These are phyloP conservation scores for Neophaeococcomyces mojaviensis DNA, from an alignment of 2,329 filamentous ascomycete genomes.

Conservation along the genomic window DNA sequence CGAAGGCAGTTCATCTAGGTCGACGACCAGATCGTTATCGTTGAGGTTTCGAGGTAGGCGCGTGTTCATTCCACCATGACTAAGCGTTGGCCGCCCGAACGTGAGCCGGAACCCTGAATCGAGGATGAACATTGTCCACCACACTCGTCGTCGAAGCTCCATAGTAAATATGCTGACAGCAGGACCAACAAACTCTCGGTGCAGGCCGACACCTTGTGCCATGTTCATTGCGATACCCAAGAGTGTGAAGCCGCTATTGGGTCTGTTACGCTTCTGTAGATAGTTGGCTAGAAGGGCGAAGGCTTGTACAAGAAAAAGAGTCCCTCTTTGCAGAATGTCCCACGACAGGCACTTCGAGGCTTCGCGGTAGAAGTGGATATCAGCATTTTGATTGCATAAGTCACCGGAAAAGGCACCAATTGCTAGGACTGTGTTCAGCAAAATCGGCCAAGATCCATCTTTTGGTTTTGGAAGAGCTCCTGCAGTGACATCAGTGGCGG, in stretches of 20 bases:
- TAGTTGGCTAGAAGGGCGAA: slow-evolving; percentile 44
- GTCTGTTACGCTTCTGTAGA: slow-evolving; percentile 44
- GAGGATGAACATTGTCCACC: slow-evolving; percentile 34
- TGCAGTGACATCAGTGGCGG: too few relatives aligned
- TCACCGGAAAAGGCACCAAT: slow-evolving; percentile 16
- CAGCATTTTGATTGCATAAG: slow-evolving; percentile 11
- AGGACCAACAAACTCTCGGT: slow-evolving; percentile 27
- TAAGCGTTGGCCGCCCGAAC: slow-evolving; percentile 8
- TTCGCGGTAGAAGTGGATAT: slow-evolving; percentile 41
- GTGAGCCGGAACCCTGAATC: slow-evolving; percentile 11
- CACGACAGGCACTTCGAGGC: slow-evolving; percentile 32
- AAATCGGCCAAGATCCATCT: slow-evolving; percentile 13
- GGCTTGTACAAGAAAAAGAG: slow-evolving; percentile 42
- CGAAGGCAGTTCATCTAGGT: slow-evolving; percentile 6
- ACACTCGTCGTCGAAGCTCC: slow-evolving; percentile 30
- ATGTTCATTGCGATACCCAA: slow-evolving; percentile 35
- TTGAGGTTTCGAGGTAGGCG: slow-evolving; percentile 6
- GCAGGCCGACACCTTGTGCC: slow-evolving; percentile 39
- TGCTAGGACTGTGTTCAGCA: slow-evolving; percentile 15
- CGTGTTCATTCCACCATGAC: slow-evolving; percentile 2
- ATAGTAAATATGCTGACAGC: slow-evolving; percentile 13
- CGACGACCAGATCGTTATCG: slow-evolving; percentile 5
- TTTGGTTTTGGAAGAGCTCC: slow-evolving; percentile 10
- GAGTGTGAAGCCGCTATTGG: slow-evolving; percentile 42
- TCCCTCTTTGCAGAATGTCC: slow-evolving; percentile 42